Evolutionary conservation across 2,329 filamentous ascomycete genomes (phyloP), one percentile per base, ranked within the genome.

Genomic region (Fusarium vanettenii): DNA sequence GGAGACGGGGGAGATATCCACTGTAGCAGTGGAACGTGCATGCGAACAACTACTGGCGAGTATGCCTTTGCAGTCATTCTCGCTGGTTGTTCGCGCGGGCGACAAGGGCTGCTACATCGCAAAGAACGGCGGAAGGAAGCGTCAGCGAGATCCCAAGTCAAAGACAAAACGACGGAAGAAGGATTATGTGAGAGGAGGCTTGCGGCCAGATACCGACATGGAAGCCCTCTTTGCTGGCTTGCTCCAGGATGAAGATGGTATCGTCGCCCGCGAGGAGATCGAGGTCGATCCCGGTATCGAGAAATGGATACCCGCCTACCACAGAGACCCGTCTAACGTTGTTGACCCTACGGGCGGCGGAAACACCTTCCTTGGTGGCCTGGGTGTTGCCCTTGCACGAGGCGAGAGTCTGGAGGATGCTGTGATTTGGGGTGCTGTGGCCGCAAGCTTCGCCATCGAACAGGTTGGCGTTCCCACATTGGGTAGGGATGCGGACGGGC

Each of bases 331-430:
- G 1, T 67, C 77, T 10, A 89, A 86, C 67, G 94, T 98, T 1
- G 85, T 97, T n/a, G 97, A 98, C 82, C 95, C 96, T 0, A 98
- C 97, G 0, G 97, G 97, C 11, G 97, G 95, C 22, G 97, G 97
- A 1, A 99, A 99, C 82, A 92, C 93, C 0, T 98, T 98, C 78
- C 86, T 98, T 27, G 88, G 89, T 25, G 88, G 89, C n/a, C 76
- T 91, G 56, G 85, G 87, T 0, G 86, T 92, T 14, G 91, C 87
- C 1, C 83, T 93, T 75, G 91, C 87, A 35, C 85, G 92, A 62
- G 91, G 90, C 2, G 86, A 89, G 75, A 80, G 82, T 29, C 86
- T 94, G 45, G 90, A 92, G 70, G 91, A 94, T 77, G 95, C 95
- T 6, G 92, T 93, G 6, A 87, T 90, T 0, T 96, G 93, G 90